These are phyloP conservation scores for Pseudisothecium myosuroides DNA, from an alignment of 225 moss, liverwort and hornwort genomes.

Conservation along the genomic window DNA sequence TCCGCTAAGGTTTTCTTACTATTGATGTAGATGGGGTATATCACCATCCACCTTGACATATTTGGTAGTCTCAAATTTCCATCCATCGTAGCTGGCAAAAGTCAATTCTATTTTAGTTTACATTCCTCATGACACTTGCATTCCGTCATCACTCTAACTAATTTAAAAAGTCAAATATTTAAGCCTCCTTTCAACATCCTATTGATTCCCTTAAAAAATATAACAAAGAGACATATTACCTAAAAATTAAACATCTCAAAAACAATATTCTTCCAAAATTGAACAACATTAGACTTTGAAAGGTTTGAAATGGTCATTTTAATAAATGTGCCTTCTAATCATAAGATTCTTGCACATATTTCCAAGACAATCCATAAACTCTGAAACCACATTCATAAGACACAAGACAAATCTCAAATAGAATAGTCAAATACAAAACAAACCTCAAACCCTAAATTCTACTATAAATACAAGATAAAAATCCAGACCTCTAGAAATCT, in stretches of 20 bases:
- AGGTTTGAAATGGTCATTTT: neutral
- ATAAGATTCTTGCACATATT: neutral
- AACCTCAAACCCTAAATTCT: neutral
- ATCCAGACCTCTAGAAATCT: neutral
- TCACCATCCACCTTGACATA: slow-evolving; percentile 63
- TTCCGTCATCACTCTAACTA: neutral
- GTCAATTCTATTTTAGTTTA: neutral
- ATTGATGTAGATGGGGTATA: slow-evolving; percentile 88
- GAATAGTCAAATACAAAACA: neutral
- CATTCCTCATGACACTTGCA: neutral
- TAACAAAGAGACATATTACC: neutral
- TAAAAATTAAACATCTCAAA: neutral
- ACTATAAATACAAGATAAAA: neutral
- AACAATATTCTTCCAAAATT: neutral
- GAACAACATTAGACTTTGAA: neutral
- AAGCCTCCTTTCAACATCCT: neutral
- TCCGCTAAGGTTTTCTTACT: slow-evolving; percentile 74
- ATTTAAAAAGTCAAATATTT: neutral
- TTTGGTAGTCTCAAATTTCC: neutral
- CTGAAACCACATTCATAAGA: neutral
- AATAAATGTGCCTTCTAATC: neutral
- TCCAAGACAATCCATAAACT: neutral
- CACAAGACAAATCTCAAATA: neutral
- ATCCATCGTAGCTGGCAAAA: neutral
- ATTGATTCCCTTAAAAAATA: neutral